phyloP scores from a whole-genome alignment of 1,139 yeast genomes.

The Pichia cactophila region DNA sequence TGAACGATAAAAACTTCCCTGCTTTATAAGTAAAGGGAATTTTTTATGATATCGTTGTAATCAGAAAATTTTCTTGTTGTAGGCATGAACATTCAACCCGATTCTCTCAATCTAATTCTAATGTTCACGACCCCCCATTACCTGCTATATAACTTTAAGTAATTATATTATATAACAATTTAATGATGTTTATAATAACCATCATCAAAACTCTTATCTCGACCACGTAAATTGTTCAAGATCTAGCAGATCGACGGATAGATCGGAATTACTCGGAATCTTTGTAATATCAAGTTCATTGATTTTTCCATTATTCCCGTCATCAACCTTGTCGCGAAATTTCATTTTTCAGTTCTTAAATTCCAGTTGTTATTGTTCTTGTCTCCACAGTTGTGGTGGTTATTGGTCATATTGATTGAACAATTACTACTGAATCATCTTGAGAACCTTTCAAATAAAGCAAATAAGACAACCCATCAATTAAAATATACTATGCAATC shows the following conservation, averaged over 20 bases:
- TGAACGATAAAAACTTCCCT: conserved; percentile 52
- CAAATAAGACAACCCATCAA: background rate
- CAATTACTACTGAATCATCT: too few relatives aligned
- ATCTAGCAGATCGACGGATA: background rate
- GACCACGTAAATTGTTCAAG: too few relatives aligned
- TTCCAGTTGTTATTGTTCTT: background rate
- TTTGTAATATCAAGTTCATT: background rate
- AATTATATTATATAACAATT: background rate
- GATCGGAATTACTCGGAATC: background rate
- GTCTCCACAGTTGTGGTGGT: background rate
- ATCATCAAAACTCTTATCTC: background rate
- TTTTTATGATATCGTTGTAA: background rate
- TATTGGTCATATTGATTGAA: background rate
- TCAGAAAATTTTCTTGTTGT: background rate
- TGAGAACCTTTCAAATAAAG: too few relatives aligned
- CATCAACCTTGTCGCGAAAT: background rate
- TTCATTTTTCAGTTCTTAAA: background rate
- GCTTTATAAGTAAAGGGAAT: conserved; percentile 32
- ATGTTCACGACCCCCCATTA: background rate
- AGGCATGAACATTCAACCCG: background rate
- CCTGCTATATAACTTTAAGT: background rate
- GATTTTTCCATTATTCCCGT: background rate
- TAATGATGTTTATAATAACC: background rate
- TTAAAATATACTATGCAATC: background rate
- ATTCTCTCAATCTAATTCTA: background rate